A percentile compares a stretch with the other conserved stretches of the same genome.
These are phyloP conservation scores for Calocybe gambosa DNA, from an alignment of 1,284 basidiomycete species.

Conservation along the genomic window DNA sequence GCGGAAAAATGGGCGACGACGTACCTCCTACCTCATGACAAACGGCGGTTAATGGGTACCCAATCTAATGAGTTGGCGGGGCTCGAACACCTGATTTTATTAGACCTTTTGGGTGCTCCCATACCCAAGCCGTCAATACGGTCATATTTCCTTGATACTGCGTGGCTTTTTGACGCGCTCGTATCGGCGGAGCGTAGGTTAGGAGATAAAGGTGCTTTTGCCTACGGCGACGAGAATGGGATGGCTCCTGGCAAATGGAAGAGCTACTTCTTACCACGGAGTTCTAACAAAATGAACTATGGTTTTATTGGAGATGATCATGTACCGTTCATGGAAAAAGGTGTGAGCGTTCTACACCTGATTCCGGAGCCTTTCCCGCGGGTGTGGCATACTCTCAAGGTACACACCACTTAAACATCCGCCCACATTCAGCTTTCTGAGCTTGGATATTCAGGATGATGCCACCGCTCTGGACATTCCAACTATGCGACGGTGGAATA, in stretches of 20 bases:
- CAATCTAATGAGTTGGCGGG: slow-evolving; percentile 62
- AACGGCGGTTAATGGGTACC: slow-evolving; percentile 53
- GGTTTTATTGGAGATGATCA: slow-evolving; percentile 92
- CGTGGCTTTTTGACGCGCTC: slow-evolving; percentile 84
- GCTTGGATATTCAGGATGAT: slow-evolving; percentile 65
- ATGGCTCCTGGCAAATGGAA: slow-evolving; percentile 41
- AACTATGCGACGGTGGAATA: slow-evolving; percentile 86
- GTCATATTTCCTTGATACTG: slow-evolving; percentile 83
- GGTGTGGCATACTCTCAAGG: slow-evolving; percentile 86
- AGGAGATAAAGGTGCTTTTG: slow-evolving; percentile 53
- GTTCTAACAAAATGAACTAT: slow-evolving; percentile 31
- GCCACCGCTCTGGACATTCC: slow-evolving; percentile 79
- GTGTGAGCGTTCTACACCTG: slow-evolving; percentile 88
- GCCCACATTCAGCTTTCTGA: not conserved
- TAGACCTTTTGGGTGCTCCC: slow-evolving; percentile 81
- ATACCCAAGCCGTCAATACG: slow-evolving; percentile 53
- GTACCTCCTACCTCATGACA: slow-evolving; percentile 55
- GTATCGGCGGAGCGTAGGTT: slow-evolving; percentile 62
- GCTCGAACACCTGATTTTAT: slow-evolving; percentile 85
- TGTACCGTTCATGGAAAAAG: slow-evolving; percentile 79
- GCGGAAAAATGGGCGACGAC: slow-evolving; percentile 76
- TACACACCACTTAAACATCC: slow-evolving; percentile 23
- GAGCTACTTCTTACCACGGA: slow-evolving; percentile 61
- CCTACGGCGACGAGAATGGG: slow-evolving; percentile 34
- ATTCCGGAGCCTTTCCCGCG: slow-evolving; percentile 87